These are phyloP conservation scores for Antrodiella citrinella DNA, from an alignment of 768 basidiomycete genomes.

Conservation along the genomic window DNA sequence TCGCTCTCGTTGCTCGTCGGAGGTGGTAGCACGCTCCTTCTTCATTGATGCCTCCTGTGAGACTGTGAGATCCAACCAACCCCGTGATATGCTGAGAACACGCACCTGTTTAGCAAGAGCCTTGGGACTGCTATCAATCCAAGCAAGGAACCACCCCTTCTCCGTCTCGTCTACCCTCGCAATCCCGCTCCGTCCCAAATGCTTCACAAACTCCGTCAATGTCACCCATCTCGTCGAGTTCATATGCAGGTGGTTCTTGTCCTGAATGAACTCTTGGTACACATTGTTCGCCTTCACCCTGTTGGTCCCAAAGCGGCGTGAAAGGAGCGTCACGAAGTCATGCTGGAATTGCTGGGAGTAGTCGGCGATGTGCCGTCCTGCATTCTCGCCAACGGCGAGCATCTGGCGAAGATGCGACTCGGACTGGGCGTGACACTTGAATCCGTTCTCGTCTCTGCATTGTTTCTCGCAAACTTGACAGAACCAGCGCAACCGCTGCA, in stretches of 20 bases:
- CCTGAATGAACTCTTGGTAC: conserved; percentile 96
- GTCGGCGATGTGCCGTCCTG: conserved; percentile 84
- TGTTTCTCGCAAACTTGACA: conserved; percentile 99
- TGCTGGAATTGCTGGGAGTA: conserved; percentile 86
- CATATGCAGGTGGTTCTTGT: conserved; percentile 95
- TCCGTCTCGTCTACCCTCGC: conserved; percentile 96
- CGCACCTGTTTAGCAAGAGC: conserved; percentile 83
- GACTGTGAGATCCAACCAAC: not conserved
- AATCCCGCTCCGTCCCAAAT: conserved; percentile 78
- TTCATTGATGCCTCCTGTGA: conserved; percentile 74
- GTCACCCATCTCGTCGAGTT: conserved; percentile 98
- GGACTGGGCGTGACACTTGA: conserved; percentile 88
- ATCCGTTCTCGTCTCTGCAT: conserved; percentile 97
- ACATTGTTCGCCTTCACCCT: conserved; percentile 92
- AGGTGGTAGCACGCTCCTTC: conserved; percentile 85
- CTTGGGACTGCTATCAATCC: conserved; percentile 96
- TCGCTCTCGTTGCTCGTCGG: conserved; percentile 93
- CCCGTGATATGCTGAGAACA: conserved; percentile 4
- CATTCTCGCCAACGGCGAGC: conserved; percentile 93
- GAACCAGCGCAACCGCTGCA: conserved; percentile 95
- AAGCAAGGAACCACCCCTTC: conserved; percentile 95
- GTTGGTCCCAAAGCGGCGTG: conserved; percentile 90
- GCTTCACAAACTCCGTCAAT: conserved; percentile 89
- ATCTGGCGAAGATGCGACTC: conserved; percentile 93
- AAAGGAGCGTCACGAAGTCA: conserved; percentile 86